A percentile compares a stretch with the other conserved stretches of the same genome.
phyloP scores from a whole-genome alignment of 257 asterid genomes.

The Mitragyna speciosa region DNA sequence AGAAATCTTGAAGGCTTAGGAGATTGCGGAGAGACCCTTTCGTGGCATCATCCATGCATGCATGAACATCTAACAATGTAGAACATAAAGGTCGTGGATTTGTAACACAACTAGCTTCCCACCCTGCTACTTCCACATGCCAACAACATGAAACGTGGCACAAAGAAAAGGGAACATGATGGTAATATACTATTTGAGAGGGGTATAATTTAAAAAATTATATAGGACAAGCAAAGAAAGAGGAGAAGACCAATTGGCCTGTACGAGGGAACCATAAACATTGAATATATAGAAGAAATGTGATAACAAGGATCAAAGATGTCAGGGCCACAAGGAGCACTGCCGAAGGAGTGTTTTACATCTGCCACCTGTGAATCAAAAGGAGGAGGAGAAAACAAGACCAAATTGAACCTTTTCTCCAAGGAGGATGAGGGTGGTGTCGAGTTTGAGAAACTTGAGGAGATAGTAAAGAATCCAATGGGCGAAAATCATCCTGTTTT shows the following conservation, averaged over 20 bases:
- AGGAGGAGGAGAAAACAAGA: constrained; percentile 63
- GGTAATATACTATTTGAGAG: too few species aligned
- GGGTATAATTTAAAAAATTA: not conserved
- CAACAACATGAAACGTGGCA: not conserved
- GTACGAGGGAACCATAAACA: not conserved
- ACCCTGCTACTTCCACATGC: not conserved
- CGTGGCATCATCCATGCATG: not conserved
- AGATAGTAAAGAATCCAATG: constrained; percentile 78
- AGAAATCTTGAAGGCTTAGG: not conserved
- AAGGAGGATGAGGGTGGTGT: constrained; percentile 80
- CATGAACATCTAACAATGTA: not conserved
- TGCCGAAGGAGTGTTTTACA: constrained; percentile 68
- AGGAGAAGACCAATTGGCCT: not conserved
- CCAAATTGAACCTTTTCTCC: constrained; percentile 54
- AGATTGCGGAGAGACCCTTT: not conserved
- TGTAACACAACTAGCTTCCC: not conserved
- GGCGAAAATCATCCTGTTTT: constrained; percentile 79
- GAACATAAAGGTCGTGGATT: not conserved
- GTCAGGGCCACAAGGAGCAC: constrained; percentile 98
- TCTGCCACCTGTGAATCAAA: constrained; percentile 73
- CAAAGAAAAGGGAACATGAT: not conserved
- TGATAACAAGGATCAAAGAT: constrained; percentile 16
- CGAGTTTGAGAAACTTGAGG: constrained; percentile 58
- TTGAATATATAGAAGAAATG: not conserved
- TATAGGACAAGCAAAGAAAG: too few species aligned